Evolutionary conservation across 371 early-diverging fungal species (phyloP), one percentile per base, ranked within the genome.

Genomic region (Dentiscutata heterogama): DNA sequence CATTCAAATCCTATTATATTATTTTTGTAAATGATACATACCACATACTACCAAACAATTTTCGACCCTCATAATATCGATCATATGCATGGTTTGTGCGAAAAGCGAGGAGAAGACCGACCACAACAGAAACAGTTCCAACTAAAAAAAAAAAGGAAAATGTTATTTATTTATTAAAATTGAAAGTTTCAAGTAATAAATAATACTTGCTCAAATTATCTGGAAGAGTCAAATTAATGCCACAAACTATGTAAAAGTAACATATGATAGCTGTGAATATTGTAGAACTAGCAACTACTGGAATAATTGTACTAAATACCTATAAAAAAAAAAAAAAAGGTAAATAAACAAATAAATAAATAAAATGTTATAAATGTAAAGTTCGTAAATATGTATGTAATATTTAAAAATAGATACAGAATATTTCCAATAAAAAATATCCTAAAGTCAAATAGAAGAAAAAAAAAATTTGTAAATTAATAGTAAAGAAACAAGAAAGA

Each of bases 1-100:
- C 35, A 35, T 35, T 35, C 35, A 35, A 35, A 35, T 35, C 35
- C 35, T 35, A n/a, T n/a, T 31, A 31, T 31, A 31, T 31, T 31
- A 31, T 3, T 31, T 31, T 87, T 3, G 89, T 90, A 87, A 78
- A 53, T 42, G 22, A 29, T 20, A 73, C 29, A 22, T 67, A 71
- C 78, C 71, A 80, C 54, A 82, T 42, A n/a, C 8, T 29, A 16
- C 60, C 61, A 71, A 80, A 74, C 50, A 81, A 58, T 39, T 76
- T 64, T 54, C 83, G 29, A 29, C 83, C 83, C 77, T 83, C 83
- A 54, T 83, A 83, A 86, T 91, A 96, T 25, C 95, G 88, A 39
- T 93, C 94, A 84, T 95, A 95, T 1, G 94, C 90, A 2, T 94
- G 93, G 85, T 95, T 94, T 82, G 94, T 95, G 75, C 95, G 89